Conservation (phyloP, 2,329 filamentous ascomycete genomes). For the Ceratocystis albifundus region DNA sequence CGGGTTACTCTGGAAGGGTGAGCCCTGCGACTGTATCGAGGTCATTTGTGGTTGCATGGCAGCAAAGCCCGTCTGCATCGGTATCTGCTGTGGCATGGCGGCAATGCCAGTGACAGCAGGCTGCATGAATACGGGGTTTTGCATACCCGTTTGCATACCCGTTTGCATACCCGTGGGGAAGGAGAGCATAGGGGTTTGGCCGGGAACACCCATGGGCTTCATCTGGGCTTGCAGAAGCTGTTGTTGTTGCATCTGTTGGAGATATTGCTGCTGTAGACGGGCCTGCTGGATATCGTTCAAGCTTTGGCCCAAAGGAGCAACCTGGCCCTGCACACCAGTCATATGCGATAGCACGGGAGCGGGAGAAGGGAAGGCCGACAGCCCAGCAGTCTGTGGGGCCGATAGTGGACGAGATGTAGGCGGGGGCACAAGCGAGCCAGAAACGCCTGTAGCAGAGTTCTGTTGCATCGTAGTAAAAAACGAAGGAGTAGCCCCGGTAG, state of each 20-base stretch:
- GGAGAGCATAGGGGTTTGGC: constrained; percentile 29
- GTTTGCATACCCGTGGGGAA: constrained; percentile 30
- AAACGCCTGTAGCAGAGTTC: constrained; percentile 34
- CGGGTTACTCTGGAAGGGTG: constrained; percentile 16
- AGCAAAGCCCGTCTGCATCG: constrained; percentile 34
- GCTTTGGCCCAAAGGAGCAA: constrained; percentile 65
- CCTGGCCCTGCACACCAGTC: constrained; percentile 57
- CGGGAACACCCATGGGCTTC: constrained; percentile 30
- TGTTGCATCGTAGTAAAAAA: constrained; percentile 41
- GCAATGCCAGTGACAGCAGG: constrained; percentile 39
- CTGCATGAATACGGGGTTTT: constrained; percentile 34
- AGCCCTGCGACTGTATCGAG: constrained; percentile 42
- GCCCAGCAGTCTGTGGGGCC: constrained; percentile 70
- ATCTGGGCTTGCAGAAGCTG: constrained; percentile 32
- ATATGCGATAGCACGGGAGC: constrained; percentile 72
- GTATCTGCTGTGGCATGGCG: constrained; percentile 31
- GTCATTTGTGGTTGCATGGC: constrained; percentile 52
- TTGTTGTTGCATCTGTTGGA: constrained; percentile 37
- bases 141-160: constrained; percentile 29
- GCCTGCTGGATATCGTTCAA: constrained; percentile 60
- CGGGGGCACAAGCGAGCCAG: constrained; percentile 43
- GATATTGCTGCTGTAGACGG: constrained; percentile 51
- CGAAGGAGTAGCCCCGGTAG: constrained; percentile 45
- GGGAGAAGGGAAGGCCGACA: constrained; percentile 54
- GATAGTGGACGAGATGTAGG: constrained; percentile 72